Evolutionary conservation across 2,329 filamentous ascomycete species (phyloP).

Genomic region (Colletotrichum cordylinicola): DNA sequence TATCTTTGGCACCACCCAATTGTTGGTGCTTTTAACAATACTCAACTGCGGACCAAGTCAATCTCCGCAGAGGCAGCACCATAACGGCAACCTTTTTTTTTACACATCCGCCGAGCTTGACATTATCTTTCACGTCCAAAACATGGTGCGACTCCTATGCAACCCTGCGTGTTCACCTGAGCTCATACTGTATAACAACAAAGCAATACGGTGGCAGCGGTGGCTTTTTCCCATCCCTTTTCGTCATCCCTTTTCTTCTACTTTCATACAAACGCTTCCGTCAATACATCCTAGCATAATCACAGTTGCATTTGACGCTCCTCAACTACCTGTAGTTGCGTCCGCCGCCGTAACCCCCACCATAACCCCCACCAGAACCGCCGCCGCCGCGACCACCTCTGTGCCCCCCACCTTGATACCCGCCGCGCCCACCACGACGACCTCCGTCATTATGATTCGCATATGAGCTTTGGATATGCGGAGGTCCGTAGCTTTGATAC

Average conservation of each 20-base stretch:
- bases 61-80: background rate
- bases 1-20: no score
- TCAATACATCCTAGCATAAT: no score
- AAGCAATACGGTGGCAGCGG: background rate
- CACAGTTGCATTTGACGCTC: background rate
- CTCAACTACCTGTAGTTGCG: background rate
- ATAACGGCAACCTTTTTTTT: background rate
- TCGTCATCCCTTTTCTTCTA: background rate
- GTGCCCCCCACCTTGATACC: slow-evolving; percentile 3
- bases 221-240: background rate
- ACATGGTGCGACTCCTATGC: background rate
- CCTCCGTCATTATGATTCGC: background rate
- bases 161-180: background rate
- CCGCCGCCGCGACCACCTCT: slow-evolving; percentile 1
- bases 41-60: background rate
- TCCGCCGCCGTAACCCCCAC: background rate
- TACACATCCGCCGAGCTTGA: background rate
- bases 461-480: background rate
- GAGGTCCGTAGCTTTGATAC: slow-evolving; percentile 8
- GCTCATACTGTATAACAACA: background rate
- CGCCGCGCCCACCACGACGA: slow-evolving; percentile 1
- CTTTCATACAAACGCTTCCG: background rate
- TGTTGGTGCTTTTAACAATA: background rate
- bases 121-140: background rate
- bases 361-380: background rate